These are phyloP conservation scores for Auricularia sp. DNA, from an alignment of 768 basidiomycete species.

Conservation along the genomic window DNA sequence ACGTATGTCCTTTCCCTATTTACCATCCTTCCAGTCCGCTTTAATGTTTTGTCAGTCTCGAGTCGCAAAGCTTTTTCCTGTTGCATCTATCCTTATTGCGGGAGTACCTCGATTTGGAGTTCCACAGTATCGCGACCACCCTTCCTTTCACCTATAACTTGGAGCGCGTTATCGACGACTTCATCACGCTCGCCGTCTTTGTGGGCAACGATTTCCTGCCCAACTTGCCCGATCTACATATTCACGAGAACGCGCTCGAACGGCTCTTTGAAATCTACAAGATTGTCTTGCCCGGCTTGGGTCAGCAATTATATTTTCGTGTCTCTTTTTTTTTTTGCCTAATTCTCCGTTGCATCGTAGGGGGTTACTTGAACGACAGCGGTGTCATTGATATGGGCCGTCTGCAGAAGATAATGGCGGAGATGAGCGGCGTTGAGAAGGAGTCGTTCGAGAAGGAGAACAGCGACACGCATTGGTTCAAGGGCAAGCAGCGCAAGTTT, in stretches of 20 bases:
- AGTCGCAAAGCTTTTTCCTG: constrained; percentile 86
- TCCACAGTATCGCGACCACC: constrained; percentile 54
- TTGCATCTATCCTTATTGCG: constrained; percentile 90
- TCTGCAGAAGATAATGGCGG: constrained; percentile 77
- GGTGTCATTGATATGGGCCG: constrained; percentile 73
- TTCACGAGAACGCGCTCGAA: constrained; percentile 94
- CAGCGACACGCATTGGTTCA: constrained; percentile 84
- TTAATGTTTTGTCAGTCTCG: constrained; percentile 30
- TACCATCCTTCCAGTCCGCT: not conserved
- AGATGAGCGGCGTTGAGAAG: constrained; percentile 80
- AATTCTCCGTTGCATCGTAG: constrained; percentile 26
- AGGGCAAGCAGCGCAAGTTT: constrained; percentile 80
- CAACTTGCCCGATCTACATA: constrained; percentile 91
- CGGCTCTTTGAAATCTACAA: constrained; percentile 93
- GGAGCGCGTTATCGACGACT: constrained; percentile 95
- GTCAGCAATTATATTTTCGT: constrained; percentile 23
- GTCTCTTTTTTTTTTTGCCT: not conserved
- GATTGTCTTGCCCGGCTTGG: constrained; percentile 69
- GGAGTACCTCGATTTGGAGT: constrained; percentile 96
- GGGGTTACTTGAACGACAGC: constrained; percentile 87
- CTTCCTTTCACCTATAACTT: constrained; percentile 78
- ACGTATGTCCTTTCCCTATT: constrained; percentile 26
- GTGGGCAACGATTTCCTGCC: constrained; percentile 97
- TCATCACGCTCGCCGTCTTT: constrained; percentile 91
- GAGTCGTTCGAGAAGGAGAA: constrained; percentile 90